Percentiles rank a stretch among this genome's conserved stretches.
Evolutionary conservation across 805 yeast genomes (phyloP).

Genomic region (Starmera amethionina): DNA sequence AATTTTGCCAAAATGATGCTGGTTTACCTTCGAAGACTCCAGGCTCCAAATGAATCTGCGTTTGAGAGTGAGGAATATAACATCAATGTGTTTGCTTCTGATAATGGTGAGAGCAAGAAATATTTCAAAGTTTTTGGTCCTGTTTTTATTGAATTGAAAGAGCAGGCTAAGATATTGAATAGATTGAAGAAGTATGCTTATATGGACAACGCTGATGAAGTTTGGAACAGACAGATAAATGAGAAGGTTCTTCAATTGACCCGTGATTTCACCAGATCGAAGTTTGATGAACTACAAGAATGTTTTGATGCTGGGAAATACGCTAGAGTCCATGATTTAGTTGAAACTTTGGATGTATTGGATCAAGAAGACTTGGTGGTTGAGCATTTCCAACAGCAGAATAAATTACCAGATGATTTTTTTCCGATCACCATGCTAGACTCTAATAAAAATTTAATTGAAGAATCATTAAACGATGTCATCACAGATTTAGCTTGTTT

Average conservation of each 20-base stretch:
- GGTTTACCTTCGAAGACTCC: background rate
- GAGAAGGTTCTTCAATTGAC: slow-evolving; percentile 7
- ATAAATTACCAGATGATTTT: slow-evolving; percentile 21
- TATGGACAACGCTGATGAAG: slow-evolving; percentile 15
- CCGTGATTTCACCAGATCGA: slow-evolving; percentile 7
- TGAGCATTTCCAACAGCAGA: slow-evolving; percentile 30
- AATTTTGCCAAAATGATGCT: background rate
- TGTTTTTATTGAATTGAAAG: slow-evolving; percentile 1
- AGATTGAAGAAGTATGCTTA: slow-evolving; percentile 9
- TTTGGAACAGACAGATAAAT: slow-evolving; percentile 1
- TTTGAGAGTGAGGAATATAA: background rate
- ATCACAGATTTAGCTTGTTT: slow-evolving; percentile 19
- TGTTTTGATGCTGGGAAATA: slow-evolving; percentile 12
- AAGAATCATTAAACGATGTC: slow-evolving; percentile 14
- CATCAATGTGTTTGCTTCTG: background rate
- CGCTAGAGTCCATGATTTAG: slow-evolving; percentile 12
- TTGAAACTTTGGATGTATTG: slow-evolving; percentile 16
- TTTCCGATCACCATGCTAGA: slow-evolving; percentile 20
- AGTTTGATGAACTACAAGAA: slow-evolving; percentile 13
- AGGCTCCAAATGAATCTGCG: background rate
- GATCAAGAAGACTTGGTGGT: slow-evolving; percentile 28
- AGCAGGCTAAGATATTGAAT: slow-evolving; percentile 13
- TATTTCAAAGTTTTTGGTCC: background rate
- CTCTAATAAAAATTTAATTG: slow-evolving; percentile 11
- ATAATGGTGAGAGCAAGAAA: background rate